A percentile compares a stretch with the other conserved stretches of the same genome.
These are phyloP conservation scores for Pseudonitzschia pungens DNA, from an alignment of 108 stramenopile genomes.

Conservation along the genomic window DNA sequence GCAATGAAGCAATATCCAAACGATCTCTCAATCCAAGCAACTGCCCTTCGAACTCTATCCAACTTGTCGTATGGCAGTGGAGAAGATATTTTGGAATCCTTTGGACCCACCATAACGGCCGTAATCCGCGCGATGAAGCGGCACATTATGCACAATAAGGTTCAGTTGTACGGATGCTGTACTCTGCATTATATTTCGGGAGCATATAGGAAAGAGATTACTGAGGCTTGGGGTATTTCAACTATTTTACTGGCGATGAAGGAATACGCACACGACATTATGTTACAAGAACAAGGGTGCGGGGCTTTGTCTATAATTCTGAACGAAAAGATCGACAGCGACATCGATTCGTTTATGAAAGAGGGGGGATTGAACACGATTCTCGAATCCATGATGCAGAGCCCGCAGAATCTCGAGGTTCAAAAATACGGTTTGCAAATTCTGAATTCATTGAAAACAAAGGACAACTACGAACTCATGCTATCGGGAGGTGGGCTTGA, in stretches of 20 bases:
- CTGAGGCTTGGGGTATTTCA: constrained; percentile 17
- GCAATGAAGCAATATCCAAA: constrained; percentile 31
- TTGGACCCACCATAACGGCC: constrained; percentile 17
- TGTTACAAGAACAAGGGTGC: constrained; percentile 39
- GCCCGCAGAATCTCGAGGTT: constrained; percentile 16
- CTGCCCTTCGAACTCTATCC: constrained; percentile 24
- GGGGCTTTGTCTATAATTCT: constrained; percentile 21
- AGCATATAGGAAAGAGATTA: constrained; percentile 18
- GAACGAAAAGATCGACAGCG: constrained; percentile 12
- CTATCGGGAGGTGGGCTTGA: constrained; percentile 32
- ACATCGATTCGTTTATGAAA: constrained; percentile 23
- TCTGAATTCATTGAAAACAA: constrained; percentile 21
- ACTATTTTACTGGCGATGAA: constrained; percentile 33
- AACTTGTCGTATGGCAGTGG: constrained; percentile 21
- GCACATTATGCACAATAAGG: constrained; percentile 30
- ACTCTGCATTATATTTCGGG: constrained; percentile 17
- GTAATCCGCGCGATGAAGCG: constrained; percentile 34
- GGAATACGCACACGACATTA: constrained; percentile 21
- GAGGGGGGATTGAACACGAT: constrained; percentile 27
- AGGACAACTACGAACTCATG: constrained; percentile 37
- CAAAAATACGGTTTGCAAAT: constrained; percentile 29
- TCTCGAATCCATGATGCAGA: constrained; percentile 27
- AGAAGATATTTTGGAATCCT: constrained; percentile 11
- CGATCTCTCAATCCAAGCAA: constrained; percentile 29
- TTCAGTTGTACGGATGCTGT: constrained; percentile 25